phyloP scores from a whole-genome alignment of 257 asterid species.

The Scutellaria minor region DNA sequence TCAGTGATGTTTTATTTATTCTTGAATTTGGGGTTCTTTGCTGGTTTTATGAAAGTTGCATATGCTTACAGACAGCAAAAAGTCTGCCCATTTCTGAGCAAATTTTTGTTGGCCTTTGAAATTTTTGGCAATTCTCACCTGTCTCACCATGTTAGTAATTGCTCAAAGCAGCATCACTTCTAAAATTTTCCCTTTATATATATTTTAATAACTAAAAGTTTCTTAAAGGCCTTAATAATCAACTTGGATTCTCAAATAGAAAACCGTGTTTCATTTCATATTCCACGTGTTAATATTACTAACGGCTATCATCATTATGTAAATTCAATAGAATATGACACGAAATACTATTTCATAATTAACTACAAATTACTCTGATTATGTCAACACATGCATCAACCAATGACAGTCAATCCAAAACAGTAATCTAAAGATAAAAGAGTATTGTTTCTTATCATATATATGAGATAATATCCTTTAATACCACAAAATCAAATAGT shows the following conservation, averaged over 20 bases:
- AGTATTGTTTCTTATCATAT: no score
- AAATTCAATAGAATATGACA: no score
- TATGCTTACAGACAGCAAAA: slow-evolving; percentile 36
- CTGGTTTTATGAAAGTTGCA: slow-evolving; percentile 29
- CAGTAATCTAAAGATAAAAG: no score
- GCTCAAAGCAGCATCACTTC: slow-evolving; percentile 1
- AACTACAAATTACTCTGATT: background rate
- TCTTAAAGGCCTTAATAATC: no score
- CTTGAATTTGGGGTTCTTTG: background rate
- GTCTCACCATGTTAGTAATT: slow-evolving; percentile 35
- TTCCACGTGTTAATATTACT: no score
- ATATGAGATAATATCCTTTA: no score
- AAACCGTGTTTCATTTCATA: background rate
- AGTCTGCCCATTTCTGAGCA: slow-evolving; percentile 39
- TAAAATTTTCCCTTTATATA: background rate
- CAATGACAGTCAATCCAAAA: no score
- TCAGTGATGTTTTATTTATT: background rate
- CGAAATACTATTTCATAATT: background rate
- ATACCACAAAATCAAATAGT: no score
- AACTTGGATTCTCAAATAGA: background rate
- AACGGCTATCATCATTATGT: no score
- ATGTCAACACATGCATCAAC: background rate
- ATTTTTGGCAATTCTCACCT: slow-evolving; percentile 38
- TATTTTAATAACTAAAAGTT: background rate
- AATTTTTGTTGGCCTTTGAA: slow-evolving; percentile 40